phyloP scores from a whole-genome alignment of 208 protist genomes.

The Naegleria fowleri region DNA sequence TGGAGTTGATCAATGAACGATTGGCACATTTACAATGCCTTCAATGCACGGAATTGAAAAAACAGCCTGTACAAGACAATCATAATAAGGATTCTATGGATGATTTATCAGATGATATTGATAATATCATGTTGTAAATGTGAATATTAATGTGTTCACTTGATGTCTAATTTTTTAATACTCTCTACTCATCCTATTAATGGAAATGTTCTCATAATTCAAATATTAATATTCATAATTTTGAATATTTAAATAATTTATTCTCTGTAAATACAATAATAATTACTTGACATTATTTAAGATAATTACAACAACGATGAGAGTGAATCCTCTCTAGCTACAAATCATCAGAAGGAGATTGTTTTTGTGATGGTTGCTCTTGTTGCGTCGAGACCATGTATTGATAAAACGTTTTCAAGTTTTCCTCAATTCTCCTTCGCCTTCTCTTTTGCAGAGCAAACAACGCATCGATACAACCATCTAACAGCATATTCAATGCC shows the following conservation, averaged over 20 bases:
- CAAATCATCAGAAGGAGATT: too few relatives aligned
- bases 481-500: not conserved
- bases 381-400: not conserved
- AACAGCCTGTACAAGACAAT: not conserved
- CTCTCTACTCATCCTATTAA: too few relatives aligned
- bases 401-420: not conserved
- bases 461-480: not conserved
- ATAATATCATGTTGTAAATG: not conserved
- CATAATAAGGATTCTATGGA: too few relatives aligned
- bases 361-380: too few relatives aligned
- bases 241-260: too few relatives aligned
- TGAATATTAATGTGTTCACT: too few relatives aligned
- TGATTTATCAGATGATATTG: not conserved
- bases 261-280: too few relatives aligned
- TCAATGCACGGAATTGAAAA: not conserved
- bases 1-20: not conserved
- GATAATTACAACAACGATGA: too few relatives aligned
- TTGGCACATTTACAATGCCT: not conserved
- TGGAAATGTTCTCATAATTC: too few relatives aligned
- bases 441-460: not conserved
- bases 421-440: not conserved
- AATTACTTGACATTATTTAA: too few relatives aligned
- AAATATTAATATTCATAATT: too few relatives aligned
- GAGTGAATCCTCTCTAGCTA: not conserved
- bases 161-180: too few relatives aligned